Conservation (phyloP, 495 filamentous ascomycete genomes). For the Hypoxylon lienhwacheense region DNA sequence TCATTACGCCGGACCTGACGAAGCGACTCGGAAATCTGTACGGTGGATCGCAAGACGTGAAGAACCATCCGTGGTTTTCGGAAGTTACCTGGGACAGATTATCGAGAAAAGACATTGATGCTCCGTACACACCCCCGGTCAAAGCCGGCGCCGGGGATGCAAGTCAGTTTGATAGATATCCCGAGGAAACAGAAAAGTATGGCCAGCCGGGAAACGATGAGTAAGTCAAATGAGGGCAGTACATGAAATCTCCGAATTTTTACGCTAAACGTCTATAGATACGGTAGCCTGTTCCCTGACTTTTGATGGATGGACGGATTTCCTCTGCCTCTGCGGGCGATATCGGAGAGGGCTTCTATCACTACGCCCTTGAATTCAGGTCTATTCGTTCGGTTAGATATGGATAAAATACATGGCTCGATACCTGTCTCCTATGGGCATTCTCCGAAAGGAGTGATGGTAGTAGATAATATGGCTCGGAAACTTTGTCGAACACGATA, state of each 20-base stretch:
- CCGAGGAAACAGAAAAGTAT: conserved; percentile 93
- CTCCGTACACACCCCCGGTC: conserved; percentile 96
- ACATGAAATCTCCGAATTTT: conserved; percentile 1
- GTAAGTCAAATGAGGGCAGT: conserved; percentile 59
- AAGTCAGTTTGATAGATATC: conserved; percentile 97
- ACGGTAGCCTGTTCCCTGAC: conserved; percentile 71
- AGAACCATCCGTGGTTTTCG: conserved; percentile 92
- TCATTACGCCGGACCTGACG: conserved; percentile 93
- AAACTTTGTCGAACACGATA: conserved; percentile 8
- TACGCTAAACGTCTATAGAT: conserved; percentile 49
- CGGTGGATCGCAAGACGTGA: conserved; percentile 89
- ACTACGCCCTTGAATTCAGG: conserved; percentile 1
- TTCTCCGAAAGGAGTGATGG: conserved; percentile 1
- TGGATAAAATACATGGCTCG: background rate
- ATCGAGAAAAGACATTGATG: conserved; percentile 94
- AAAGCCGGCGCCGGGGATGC: conserved; percentile 90
- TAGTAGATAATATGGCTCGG: background rate
- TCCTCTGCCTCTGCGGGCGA: background rate
- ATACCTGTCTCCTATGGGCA: conserved; percentile 1
- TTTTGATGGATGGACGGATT: conserved; percentile 52
- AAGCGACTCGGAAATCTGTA: conserved; percentile 94
- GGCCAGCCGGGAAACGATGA: conserved; percentile 74
- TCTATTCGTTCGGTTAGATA: conserved; percentile 6
- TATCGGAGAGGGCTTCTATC: conserved; percentile 4
- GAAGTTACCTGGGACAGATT: conserved; percentile 98